Base-by-base conservation (phyloP, 2,329 filamentous ascomycete genomes). In the Fusarium napiforme region DNA sequence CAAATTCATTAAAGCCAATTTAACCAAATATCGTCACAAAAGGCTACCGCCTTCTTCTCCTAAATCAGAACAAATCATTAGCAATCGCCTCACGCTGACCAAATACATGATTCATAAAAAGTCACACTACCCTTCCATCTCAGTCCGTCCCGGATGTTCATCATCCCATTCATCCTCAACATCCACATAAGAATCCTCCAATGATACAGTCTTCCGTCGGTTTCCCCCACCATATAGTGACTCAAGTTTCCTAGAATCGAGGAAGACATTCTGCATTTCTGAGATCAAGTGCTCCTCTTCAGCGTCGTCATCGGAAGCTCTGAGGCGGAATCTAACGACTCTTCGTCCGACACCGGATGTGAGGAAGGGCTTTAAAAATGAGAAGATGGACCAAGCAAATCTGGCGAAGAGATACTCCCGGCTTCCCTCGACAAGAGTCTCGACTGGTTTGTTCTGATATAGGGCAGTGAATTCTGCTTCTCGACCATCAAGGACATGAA, bases 91-190 rank as follows among this genome's bases (percentile, higher is more conserved):
- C 32, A 37, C 32, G 26, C 49, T 32, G 15, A 36, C 28, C 34
- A 32, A 21, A 30, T 57, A 43, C 49, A n/a, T 30, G 30, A 16
- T 16, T 55, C 34, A 21, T 40, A 55, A 55, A n/a, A 43, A 30
- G n/a, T 28, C 15, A n/a, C 40, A 32, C 43, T 47, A 71, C 19
- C 57, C 72, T 45, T 74, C 72, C 72, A 74, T 74, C 71, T 74
- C 72, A 16, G 65, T 73, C 6, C 69, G 40, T 1, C 64, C 60
- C 0, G 57, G 52, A 7, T 72, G 49, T 12, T 72, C 72, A 21
- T 72, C 71, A 16, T 74, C 72, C 72, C 72, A 74, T 14, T 69
- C 71, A 57, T 73, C 72, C 23, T 74, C 72, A 39, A 73, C 71
- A 26, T 74, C 72, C 18, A 73, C 68, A 45, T 69, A 74, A 16